Evolutionary conservation across 148 eudicot species (phyloP), one percentile per base, ranked within the genome.

Genomic region (Chenopodium quinoa): DNA sequence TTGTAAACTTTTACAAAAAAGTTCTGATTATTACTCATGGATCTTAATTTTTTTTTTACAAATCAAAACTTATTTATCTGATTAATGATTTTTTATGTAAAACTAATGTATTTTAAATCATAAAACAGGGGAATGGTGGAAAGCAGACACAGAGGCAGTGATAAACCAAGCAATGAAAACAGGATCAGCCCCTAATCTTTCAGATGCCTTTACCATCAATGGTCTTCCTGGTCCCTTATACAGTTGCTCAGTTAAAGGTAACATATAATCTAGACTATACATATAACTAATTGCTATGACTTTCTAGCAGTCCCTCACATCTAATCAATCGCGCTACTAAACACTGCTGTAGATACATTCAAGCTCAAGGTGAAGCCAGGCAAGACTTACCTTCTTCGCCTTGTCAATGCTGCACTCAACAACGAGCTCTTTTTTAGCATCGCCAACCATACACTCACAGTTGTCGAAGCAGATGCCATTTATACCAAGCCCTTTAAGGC

Each of bases 91-190:
- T 5, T 37, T 4, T 37, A 5, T 40, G 44, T 40, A 40, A 34
- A 40, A 40, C 44, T 40, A 40, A 40, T 40, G 44, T 40, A 5
- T 40, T 40, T 40, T 4, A 47, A 25, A n/a, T 50, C 14, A 37
- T 25, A 20, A 34, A 71, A 47, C 71, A 84, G 86, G 86, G 68
- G 86, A 84, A 64, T 84, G 86, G 86, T 84, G 86, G 86, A 84
- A 84, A 40, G 78, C 86, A 32, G 86, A 84, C 69, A 84, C 86
- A 37, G 86, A 84, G 71, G 3, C 4, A 69, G 75, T 84, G 2
- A 81, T 84, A 2, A 84, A 78, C 74, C 86, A 84, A 77, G 86
- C 86, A 9, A 16, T 77, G 65, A 76, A 84, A 71, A 80, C 84
- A 48, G 86, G 86, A 73, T 62, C 65, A 54, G 83, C 86, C n/a